These are phyloP conservation scores for Naumovozyma baii DNA, from an alignment of 805 yeast species.

Conservation along the genomic window DNA sequence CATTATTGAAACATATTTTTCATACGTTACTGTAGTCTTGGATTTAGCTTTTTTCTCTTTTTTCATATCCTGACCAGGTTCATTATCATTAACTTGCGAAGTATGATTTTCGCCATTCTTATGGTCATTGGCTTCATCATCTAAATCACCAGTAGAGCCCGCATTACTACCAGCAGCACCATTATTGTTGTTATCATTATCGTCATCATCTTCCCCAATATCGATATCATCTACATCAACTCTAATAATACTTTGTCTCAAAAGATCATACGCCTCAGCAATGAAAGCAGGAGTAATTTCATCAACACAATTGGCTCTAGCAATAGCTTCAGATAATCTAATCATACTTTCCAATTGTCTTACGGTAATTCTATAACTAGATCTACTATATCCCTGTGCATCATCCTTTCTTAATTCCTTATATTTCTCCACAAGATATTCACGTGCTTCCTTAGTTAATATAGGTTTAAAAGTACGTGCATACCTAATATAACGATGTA, in stretches of 20 bases:
- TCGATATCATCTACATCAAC: constrained; percentile 92
- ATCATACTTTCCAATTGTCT: constrained; percentile 94
- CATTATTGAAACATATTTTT: constrained; percentile 78
- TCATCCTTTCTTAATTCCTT: constrained; percentile 83
- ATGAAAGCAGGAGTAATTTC: constrained; percentile 77
- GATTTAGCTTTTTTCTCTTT: constrained; percentile 15
- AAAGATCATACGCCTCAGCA: constrained; percentile 82
- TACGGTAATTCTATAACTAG: constrained; percentile 89
- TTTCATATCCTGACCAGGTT: constrained; percentile 1
- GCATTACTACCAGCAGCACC: constrained; percentile 29
- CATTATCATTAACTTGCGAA: constrained; percentile 1
- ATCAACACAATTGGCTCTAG: constrained; percentile 90
- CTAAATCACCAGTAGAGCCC: constrained; percentile 3
- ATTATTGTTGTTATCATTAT: constrained; percentile 31
- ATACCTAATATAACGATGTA: constrained; percentile 78
- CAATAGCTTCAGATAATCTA: constrained; percentile 89
- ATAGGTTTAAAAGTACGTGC: constrained; percentile 89
- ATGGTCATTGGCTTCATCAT: constrained; percentile 8
- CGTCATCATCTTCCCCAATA: constrained; percentile 54
- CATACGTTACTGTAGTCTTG: constrained; percentile 62
- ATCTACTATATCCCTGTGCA: constrained; percentile 69
- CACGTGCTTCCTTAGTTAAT: constrained; percentile 74
- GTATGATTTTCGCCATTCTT: constrained; percentile 7
- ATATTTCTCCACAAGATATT: constrained; percentile 64
- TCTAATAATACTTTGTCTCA: constrained; percentile 84